These are phyloP conservation scores for Cutaneotrichosporon arboriforme DNA, from an alignment of 1,284 basidiomycete species.

Conservation along the genomic window DNA sequence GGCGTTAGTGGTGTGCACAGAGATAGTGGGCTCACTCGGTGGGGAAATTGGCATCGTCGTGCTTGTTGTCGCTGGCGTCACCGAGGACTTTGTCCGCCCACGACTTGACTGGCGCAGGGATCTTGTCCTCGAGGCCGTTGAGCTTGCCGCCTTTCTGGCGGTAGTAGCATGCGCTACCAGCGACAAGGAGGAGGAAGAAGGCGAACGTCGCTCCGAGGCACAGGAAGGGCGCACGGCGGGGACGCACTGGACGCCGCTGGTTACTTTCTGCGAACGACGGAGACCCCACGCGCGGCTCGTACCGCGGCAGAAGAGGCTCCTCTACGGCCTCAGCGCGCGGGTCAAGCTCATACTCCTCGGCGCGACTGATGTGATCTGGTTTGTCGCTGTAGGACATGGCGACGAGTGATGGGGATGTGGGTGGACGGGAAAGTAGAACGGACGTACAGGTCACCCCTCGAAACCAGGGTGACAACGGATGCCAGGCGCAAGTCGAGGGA, in stretches of 20 bases:
- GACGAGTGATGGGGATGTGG: background rate
- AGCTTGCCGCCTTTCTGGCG: constrained; percentile 26
- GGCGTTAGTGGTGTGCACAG: constrained; percentile 6
- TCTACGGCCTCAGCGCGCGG: constrained; percentile 10
- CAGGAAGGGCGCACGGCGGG: constrained; percentile 16
- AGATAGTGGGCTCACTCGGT: constrained; percentile 34
- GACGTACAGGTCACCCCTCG: too few species aligned
- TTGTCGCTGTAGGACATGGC: constrained; percentile 15
- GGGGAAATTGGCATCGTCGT: constrained; percentile 39
- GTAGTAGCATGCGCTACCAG: constrained; percentile 23
- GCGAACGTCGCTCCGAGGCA: constrained; percentile 27
- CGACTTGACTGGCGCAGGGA: constrained; percentile 21
- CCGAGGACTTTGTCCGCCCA: constrained; percentile 29
- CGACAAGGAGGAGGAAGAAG: constrained; percentile 24
- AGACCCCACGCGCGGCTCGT: constrained; percentile 2
- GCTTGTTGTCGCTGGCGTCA: constrained; percentile 7
- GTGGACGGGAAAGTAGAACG: background rate
- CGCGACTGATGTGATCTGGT: constrained; percentile 12
- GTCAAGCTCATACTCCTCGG: constrained; percentile 35
- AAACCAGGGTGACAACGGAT: background rate
- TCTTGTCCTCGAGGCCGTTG: constrained; percentile 33
- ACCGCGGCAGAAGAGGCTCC: constrained; percentile 42
- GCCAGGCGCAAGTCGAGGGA: background rate
- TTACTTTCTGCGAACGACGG: background rate
- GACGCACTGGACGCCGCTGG: background rate